These are phyloP conservation scores for Litsea cubeba DNA, from an alignment of 164 flowering plant species.

Conservation along the genomic window DNA sequence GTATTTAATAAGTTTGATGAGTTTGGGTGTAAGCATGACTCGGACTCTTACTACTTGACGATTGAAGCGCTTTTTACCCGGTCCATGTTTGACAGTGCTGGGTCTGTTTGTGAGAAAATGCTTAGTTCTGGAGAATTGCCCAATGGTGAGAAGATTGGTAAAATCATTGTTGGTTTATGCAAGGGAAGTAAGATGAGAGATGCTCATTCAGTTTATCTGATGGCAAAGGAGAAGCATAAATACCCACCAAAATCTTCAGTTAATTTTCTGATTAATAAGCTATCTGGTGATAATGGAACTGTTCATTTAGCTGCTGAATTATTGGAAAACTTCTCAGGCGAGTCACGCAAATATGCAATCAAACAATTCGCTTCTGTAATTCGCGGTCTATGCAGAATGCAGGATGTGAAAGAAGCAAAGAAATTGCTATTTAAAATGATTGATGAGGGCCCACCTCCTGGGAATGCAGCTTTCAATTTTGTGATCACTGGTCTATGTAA, in stretches of 20 bases:
- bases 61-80: slow-evolving; percentile 70
- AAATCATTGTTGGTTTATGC: slow-evolving; percentile 57
- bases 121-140: slow-evolving; percentile 54
- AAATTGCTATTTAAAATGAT: slow-evolving; percentile 60
- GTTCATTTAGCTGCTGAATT: slow-evolving; percentile 54
- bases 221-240: slow-evolving; percentile 52
- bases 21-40: slow-evolving; percentile 52
- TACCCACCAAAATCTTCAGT: slow-evolving; percentile 36
- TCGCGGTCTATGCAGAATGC: slow-evolving; percentile 57
- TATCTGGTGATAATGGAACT: slow-evolving; percentile 44
- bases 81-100: slow-evolving; percentile 47
- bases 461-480: slow-evolving; percentile 64
- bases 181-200: slow-evolving; percentile 51
- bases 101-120: slow-evolving; percentile 66
- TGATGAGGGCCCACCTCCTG: slow-evolving; percentile 72
- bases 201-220: slow-evolving; percentile 59
- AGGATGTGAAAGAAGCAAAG: slow-evolving; percentile 53
- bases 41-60: slow-evolving; percentile 56
- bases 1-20: slow-evolving; percentile 64
- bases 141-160: slow-evolving; percentile 47
- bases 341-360: slow-evolving; percentile 45
- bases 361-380: slow-evolving; percentile 58
- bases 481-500: slow-evolving; percentile 55
- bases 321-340: slow-evolving; percentile 51
- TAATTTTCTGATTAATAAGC: slow-evolving; percentile 48